Conservation (phyloP, 163 green algal species). For the Picocystis sp. region DNA sequence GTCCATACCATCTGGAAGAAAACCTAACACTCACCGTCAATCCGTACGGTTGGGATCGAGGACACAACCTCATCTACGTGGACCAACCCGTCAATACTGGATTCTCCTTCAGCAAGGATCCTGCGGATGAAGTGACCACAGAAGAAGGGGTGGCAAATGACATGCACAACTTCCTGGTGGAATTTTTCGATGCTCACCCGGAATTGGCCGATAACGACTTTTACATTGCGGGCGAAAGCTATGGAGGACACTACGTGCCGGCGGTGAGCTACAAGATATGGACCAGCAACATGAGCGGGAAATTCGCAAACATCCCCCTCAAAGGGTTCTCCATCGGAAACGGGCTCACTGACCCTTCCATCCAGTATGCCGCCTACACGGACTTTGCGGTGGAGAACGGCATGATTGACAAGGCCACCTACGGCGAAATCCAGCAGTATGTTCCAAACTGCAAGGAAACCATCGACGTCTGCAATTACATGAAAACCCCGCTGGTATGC, state of each 20-base stretch:
- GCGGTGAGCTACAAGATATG: slow-evolving; percentile 45
- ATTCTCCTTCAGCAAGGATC: slow-evolving; percentile 63
- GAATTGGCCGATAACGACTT: slow-evolving; percentile 52
- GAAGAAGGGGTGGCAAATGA: slow-evolving; percentile 48
- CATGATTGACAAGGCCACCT: slow-evolving; percentile 39
- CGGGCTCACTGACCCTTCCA: slow-evolving; percentile 65
- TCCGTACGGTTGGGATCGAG: slow-evolving; percentile 15
- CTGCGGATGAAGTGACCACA: slow-evolving; percentile 35
- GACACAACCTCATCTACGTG: slow-evolving; percentile 29
- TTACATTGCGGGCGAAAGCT: slow-evolving; percentile 63
- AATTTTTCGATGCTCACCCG: slow-evolving; percentile 46
- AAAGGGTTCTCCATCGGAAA: slow-evolving; percentile 83
- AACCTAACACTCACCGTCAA: slow-evolving; percentile 30
- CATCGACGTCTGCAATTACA: slow-evolving; percentile 36
- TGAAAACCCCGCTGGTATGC: slow-evolving; percentile 27
- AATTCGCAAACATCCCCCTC: slow-evolving; percentile 36
- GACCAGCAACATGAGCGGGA: slow-evolving; percentile 5
- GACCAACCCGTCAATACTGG: slow-evolving; percentile 87
- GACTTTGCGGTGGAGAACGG: slow-evolving; percentile 61
- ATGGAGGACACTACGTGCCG: slow-evolving; percentile 66
- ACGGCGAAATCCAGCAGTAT: slow-evolving; percentile 11
- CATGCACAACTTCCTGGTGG: slow-evolving; percentile 86
- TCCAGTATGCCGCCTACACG: slow-evolving; percentile 72
- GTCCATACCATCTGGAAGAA: slow-evolving; percentile 50
- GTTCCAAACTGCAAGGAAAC: slow-evolving; percentile 41